Evolutionary conservation across 805 yeast species (phyloP), one percentile per base, ranked within the genome.

Genomic region (Suhomyces xylopsoci): DNA sequence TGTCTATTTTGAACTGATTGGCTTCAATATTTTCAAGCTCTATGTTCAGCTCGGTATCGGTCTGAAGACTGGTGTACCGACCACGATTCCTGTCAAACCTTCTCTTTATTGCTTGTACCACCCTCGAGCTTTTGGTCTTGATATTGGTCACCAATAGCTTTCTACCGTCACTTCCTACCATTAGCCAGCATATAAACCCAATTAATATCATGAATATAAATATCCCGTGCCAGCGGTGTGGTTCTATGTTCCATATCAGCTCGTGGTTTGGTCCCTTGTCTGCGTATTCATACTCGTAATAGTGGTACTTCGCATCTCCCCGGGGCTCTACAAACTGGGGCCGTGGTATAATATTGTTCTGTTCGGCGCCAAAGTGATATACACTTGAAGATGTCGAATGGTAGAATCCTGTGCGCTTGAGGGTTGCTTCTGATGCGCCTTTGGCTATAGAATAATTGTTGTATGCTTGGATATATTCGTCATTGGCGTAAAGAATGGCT

Each of bases 401-500:
- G 50, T 68, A 76, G 53, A 70, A 81, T 0, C 88, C 88, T 5
- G 79, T 69, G n/a, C 77, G 49, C 26, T 54, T 38, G 9, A 38
- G 7, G 2, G 74, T 62, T 8, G 42, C 20, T 22, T 38, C 24
- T 10, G 42, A 38, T 7, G 17, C 19, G 24, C 24, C 42, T 38
- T 38, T n/a, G 24, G 42, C 42, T 17, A 17, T 38, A 1, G 42
- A 17, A 45, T 56, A 62, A 52, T 72, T 74, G 54, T 70, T 71
- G 59, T 61, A 77, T 3, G 74, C 80, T 53, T 62, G 76, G 32
- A 70, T 69, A 53, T 76, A 76, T 67, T 81, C 88, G 64, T 74
- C 82, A 55, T 76, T 78, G 3, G 87, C 81, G 61, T 86, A 86
- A 20, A 86, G 64, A 8, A 85, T 64, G 1, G 90, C 90, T 34